Percentiles rank a stretch among this genome's conserved stretches.
Conservation (phyloP, 108 stramenopile species). For the Fragilariopsis cylindrus region DNA sequence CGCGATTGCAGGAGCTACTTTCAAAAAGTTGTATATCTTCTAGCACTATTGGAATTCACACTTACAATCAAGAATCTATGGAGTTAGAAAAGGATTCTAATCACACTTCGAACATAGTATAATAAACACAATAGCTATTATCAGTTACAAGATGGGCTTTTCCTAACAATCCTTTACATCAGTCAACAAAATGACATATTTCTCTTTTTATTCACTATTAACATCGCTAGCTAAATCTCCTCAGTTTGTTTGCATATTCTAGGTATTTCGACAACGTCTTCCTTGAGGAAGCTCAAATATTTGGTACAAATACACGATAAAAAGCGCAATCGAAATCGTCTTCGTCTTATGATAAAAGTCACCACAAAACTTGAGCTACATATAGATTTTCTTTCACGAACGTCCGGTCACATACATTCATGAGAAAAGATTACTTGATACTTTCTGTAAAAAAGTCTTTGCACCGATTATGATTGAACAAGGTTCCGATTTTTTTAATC, state of each 20-base stretch:
- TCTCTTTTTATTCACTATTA: too few relatives aligned
- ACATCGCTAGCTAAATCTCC: too few relatives aligned
- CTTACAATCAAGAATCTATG: not conserved
- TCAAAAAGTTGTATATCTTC: not conserved
- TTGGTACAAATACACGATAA: not conserved
- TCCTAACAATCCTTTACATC: too few relatives aligned
- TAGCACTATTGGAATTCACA: not conserved
- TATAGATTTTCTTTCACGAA: not conserved
- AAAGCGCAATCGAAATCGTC: not conserved
- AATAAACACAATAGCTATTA: not conserved
- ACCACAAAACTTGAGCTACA: conserved; percentile 7
- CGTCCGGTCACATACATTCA: too few relatives aligned
- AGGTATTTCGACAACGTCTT: too few relatives aligned
- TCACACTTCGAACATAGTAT: not conserved
- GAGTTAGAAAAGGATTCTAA: not conserved
- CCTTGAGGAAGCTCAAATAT: too few relatives aligned
- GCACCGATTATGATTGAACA: too few relatives aligned
- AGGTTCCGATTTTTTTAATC: conserved; percentile 5
- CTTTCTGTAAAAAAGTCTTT: not conserved
- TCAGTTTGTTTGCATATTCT: too few relatives aligned
- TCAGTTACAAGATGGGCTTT: too few relatives aligned
- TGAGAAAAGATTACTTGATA: not conserved
- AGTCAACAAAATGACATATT: too few relatives aligned
- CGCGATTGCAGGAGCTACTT: conserved; percentile 15
- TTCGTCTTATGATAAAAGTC: not conserved